phyloP scores from a whole-genome alignment of 78 protist species.

The Protostelium mycophagum region DNA sequence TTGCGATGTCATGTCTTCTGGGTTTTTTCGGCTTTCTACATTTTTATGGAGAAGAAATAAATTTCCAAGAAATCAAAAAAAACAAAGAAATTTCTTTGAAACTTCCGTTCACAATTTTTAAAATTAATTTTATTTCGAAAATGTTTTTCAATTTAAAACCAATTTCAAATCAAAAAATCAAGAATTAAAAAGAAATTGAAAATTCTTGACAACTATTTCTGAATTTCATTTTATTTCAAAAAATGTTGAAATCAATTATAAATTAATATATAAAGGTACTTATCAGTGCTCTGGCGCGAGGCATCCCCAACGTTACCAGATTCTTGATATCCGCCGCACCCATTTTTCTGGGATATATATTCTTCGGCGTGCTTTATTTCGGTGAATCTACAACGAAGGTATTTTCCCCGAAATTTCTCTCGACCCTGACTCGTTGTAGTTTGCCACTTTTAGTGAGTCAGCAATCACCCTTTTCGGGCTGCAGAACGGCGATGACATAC shows the following conservation, averaged over 20 bases:
- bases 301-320: conserved; percentile 39
- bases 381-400: conserved; percentile 9
- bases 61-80: too few species aligned
- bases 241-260: too few species aligned
- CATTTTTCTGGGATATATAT: conserved; percentile 50
- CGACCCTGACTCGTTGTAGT: conserved; percentile 1
- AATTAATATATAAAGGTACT: too few species aligned
- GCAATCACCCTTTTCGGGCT: conserved; percentile 49
- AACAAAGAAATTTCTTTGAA: too few species aligned
- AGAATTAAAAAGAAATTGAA: too few species aligned
- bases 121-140: too few species aligned
- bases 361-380: conserved; percentile 49
- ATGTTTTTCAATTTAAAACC: conserved; percentile 1
- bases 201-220: too few species aligned
- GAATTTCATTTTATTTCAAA: too few species aligned
- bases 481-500: conserved; percentile 66
- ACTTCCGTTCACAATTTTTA: too few species aligned
- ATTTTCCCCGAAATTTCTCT: not conserved
- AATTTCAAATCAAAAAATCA: not conserved
- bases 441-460: conserved; percentile 48
- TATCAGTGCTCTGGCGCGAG: conserved; percentile 34
- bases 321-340: conserved; percentile 53
- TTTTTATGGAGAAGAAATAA: too few species aligned
- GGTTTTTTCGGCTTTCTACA: not conserved
- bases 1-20: not conserved